These are phyloP conservation scores for Monilinia polystroma DNA, from an alignment of 2,329 filamentous ascomycete species.

Conservation along the genomic window DNA sequence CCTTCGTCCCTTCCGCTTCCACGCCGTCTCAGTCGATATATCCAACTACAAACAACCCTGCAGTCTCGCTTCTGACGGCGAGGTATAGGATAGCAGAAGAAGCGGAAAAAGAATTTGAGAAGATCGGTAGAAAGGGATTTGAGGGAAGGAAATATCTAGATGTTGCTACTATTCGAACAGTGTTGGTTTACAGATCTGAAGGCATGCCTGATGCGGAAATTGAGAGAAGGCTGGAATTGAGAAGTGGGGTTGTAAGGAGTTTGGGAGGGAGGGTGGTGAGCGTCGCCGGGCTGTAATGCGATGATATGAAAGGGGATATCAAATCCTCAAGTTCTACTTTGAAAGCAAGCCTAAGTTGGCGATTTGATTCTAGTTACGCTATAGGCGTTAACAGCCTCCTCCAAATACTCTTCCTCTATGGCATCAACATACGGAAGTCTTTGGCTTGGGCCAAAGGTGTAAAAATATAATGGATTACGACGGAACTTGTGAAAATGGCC, in stretches of 20 bases:
- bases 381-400: background rate
- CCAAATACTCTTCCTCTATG: background rate
- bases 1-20: conserved; percentile 32
- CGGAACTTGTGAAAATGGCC: background rate
- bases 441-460: background rate
- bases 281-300: background rate
- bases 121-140: conserved; percentile 39
- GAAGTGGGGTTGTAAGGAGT: conserved; percentile 44
- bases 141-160: conserved; percentile 49
- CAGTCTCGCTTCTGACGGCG: conserved; percentile 35
- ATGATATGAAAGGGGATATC: no score
- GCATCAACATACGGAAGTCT: background rate
- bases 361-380: background rate
- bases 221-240: conserved; percentile 46
- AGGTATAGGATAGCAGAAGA: conserved; percentile 62
- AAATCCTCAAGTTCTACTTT: background rate
- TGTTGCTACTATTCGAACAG: conserved; percentile 50
- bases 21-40: conserved; percentile 33
- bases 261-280: conserved; percentile 32
- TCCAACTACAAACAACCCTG: conserved; percentile 32
- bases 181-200: conserved; percentile 48
- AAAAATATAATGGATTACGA: conserved; percentile 12
- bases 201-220: conserved; percentile 31
- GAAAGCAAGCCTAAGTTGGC: background rate
- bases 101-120: conserved; percentile 55